Evolutionary conservation across 2,329 filamentous ascomycete genomes (phyloP).

Genomic region (Pseudocercospora ulei): DNA sequence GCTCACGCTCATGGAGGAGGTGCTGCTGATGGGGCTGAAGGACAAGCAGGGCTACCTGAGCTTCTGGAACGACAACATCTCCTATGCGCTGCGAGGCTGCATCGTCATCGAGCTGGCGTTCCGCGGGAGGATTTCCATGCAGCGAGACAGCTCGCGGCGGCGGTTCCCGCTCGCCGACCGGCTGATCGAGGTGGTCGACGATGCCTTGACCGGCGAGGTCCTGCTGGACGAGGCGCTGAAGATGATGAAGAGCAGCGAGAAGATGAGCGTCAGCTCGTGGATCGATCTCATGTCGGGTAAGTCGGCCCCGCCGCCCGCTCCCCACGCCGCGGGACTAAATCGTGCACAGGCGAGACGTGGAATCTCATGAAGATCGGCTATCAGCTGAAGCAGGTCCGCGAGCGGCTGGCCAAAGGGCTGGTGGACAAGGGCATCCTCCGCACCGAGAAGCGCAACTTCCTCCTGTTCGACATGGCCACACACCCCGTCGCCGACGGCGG

Average conservation of each 20-base stretch:
- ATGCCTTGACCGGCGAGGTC: conserved; percentile 91
- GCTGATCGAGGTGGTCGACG: conserved; percentile 92
- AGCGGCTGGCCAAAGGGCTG: conserved; percentile 90
- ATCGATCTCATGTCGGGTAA: conserved; percentile 97
- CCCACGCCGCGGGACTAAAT: no score
- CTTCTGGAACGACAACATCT: conserved; percentile 99
- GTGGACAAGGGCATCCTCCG: conserved; percentile 98
- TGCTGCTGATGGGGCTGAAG: conserved; percentile 87
- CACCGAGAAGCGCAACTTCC: conserved; percentile 98
- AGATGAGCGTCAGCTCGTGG: conserved; percentile 99
- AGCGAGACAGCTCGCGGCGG: conserved; percentile 85
- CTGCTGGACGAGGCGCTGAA: conserved; percentile 94
- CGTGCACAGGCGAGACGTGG: conserved; percentile 82
- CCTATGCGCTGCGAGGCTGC: conserved; percentile 90
- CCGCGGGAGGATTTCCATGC: conserved; percentile 93
- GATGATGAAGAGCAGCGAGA: conserved; percentile 99
- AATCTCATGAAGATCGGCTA: conserved; percentile 99
- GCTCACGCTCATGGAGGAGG: conserved; percentile 96
- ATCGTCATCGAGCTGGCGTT: conserved; percentile 97
- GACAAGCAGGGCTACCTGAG: conserved; percentile 99
- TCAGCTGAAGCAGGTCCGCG: conserved; percentile 96
- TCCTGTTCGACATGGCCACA: conserved; percentile 99
- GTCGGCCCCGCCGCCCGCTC: no score
- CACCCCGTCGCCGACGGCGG: conserved; percentile 93
- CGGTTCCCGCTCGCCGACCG: conserved; percentile 88